Base-by-base conservation (phyloP, 2,329 filamentous ascomycete genomes). In the Orbilia javanica region DNA sequence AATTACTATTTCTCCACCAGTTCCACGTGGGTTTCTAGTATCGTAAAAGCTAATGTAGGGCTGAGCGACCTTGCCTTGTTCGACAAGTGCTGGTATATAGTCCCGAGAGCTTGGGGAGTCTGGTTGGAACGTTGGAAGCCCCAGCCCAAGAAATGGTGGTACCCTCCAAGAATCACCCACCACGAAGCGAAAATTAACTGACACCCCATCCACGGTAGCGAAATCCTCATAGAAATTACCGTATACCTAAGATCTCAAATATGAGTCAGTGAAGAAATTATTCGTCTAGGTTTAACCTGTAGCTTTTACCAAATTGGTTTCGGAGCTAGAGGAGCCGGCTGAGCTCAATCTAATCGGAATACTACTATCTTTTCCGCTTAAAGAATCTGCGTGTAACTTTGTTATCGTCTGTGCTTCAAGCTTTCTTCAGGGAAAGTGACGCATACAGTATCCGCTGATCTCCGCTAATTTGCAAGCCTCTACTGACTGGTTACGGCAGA, bases 1-100 rank as follows among this genome's bases (percentile, higher is more conserved):
- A 57, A 68, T 27, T 0, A 55, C 10, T 27, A 68, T 55, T 11
- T 53, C 5, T 6, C 48, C 64, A 8, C 31, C 34, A 3, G 11
- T 34, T n/a, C 22, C 20, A 2, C 13, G 15, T 7, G 50, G 20
- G 22, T 68, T 55, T 29, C 48, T 27, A 18, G 27, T 57, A 31
- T 68, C 13, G 48, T 68, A 68, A 15, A 68, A n/a, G 13, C 64
- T 46, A 4, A n/a, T 55, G 22, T 53, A 55, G 4, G 64, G 20
- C 0, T 27, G 22, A 10, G 4, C 4, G 8, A 68, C 31, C 64
- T 44, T 55, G 11, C 22, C 34, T 20, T 68, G 64, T 18, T 68
- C 20, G 1, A 18, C 25, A 11, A 68, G 48, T 2, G 31, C 11
- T 20, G n/a, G 6, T 25, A 20, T 13, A 25, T 67, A 67, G 46